These are phyloP conservation scores for Austroboletus eburneus DNA, from an alignment of 768 basidiomycete genomes.

Conservation along the genomic window DNA sequence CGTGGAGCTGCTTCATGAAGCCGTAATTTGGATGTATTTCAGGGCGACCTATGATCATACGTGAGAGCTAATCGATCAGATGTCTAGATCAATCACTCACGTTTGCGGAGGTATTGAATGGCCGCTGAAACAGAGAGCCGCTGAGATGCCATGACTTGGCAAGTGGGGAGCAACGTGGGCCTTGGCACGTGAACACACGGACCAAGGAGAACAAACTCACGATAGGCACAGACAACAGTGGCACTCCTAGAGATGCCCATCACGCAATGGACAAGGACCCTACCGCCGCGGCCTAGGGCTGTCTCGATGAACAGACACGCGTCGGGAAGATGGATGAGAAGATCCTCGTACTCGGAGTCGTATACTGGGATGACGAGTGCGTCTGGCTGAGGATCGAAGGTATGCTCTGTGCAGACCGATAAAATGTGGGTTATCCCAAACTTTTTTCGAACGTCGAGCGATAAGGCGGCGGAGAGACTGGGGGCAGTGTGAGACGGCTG, in stretches of 20 bases:
- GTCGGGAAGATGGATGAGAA: conserved; percentile 60
- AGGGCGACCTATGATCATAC: conserved; percentile 31
- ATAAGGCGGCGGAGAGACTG: conserved; percentile 34
- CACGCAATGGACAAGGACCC: conserved; percentile 66
- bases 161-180: not conserved
- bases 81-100: conserved; percentile 29
- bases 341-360: conserved; percentile 48
- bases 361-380: conserved; percentile 35
- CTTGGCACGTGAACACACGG: not conserved
- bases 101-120: conserved; percentile 45
- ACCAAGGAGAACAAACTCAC: conserved; percentile 32
- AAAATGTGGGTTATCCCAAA: conserved; percentile 53
- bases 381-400: conserved; percentile 38
- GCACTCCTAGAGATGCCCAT: conserved; percentile 72
- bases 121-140: conserved; percentile 41
- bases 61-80: conserved; percentile 8
- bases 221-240: conserved; percentile 54
- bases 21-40: conserved; percentile 40
- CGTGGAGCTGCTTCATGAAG: conserved; percentile 56
- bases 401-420: conserved; percentile 55
- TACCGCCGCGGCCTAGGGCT: conserved; percentile 49
- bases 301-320: conserved; percentile 60
- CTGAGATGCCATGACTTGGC: conserved; percentile 48
- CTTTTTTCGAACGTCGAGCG: conserved; percentile 24
- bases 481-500: not conserved